Base-by-base conservation (phyloP, 2,329 filamentous ascomycete species). In the Hypoxylon sp. region DNA sequence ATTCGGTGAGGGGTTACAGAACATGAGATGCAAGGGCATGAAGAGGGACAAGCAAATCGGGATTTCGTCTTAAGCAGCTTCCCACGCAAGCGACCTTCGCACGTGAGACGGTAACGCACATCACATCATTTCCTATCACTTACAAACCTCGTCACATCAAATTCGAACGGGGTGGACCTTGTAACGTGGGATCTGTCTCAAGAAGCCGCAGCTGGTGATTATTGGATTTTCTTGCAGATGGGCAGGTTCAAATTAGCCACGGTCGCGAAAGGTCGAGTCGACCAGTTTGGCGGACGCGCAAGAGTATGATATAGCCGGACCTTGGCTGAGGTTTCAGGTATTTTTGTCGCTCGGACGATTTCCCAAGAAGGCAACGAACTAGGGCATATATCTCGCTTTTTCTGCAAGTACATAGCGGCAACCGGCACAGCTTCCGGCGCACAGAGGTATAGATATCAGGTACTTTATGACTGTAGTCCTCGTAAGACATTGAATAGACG, bases 311-410 rank as follows among this genome's bases (percentile, higher is more conserved):
- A 61, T 62, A 63, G 46, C 44, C 32, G 59, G 58, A 54, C 32
- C 33, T 50, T 24, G 42, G 5, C 55, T 36, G 45, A 49, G 30
- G 59, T 67, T 67, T 67, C 55, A 67, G 55, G 55, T 67, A 60
- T 53, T 64, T 64, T 63, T 38, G 54, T 64, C 48, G 48, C 30
- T 45, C 38, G 48, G 42, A 51, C 28, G 40, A 28, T 52, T 66
- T 58, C 64, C 59, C 11, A 63, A 63, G 24, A 18, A 46, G 64
- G 59, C 53, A 66, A 58, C 54, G 64, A 60, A 58, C 54, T 67
- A 60, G 44, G 26, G 45, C 14, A 14, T 26, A 50, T 56, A 33
- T 30, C 42, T 38, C 30, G 30, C n/a, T 33, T 53, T 45, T 52
- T 20, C 32, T 48, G 26, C 54, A 53, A 38, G 42, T 42, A 18